Conservation (phyloP, 2,329 filamentous ascomycete species). For the Colletotrichum nymphaeae region DNA sequence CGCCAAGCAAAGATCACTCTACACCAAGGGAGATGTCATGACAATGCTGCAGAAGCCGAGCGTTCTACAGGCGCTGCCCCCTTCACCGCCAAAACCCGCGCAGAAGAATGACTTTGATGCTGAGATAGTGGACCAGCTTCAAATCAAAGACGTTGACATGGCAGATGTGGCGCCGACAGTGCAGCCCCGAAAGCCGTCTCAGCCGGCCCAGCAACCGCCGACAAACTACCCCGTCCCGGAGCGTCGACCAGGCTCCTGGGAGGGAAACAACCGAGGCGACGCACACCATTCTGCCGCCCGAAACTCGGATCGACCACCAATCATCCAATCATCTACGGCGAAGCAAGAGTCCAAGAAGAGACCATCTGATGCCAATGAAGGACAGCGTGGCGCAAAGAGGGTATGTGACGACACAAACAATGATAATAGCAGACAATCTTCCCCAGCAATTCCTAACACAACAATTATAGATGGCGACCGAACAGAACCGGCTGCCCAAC, state of each 20-base stretch:
- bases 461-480: conserved; percentile 29
- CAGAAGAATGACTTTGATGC: conserved; percentile 33
- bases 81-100: conserved; percentile 41
- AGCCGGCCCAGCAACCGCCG: conserved; percentile 6
- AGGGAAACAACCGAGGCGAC: conserved; percentile 39
- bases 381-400: conserved; percentile 51
- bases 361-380: conserved; percentile 50
- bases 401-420: conserved; percentile 47
- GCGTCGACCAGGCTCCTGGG: conserved; percentile 13
- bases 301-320: conserved; percentile 42
- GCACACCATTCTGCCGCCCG: conserved; percentile 29
- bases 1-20: conserved; percentile 78
- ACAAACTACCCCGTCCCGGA: conserved; percentile 1
- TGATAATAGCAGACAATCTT: background rate
- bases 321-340: conserved; percentile 51
- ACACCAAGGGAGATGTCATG: conserved; percentile 75
- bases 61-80: conserved; percentile 34
- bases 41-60: conserved; percentile 59
- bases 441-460: conserved; percentile 12
- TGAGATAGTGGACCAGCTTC: conserved; percentile 4
- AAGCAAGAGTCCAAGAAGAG: conserved; percentile 53
- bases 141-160: conserved; percentile 33
- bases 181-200: background rate
- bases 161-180: conserved; percentile 15
- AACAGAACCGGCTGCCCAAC: conserved; percentile 28